A percentile compares a stretch with the other conserved stretches of the same genome.
Conservation (phyloP, 176 grass and related monocot species). For the Eragrostis curvula region DNA sequence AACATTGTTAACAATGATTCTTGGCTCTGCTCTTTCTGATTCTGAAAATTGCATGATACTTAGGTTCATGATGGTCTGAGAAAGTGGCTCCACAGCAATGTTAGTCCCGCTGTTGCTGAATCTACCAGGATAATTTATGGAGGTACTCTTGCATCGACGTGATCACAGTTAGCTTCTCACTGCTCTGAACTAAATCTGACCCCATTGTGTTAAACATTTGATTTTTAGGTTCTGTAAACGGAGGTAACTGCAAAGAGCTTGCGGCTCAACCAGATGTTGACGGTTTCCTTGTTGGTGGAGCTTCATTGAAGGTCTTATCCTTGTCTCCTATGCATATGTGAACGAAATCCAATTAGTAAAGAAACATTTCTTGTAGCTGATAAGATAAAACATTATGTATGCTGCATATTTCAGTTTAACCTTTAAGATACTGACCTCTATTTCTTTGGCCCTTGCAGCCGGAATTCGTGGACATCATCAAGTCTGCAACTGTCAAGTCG, state of each 20-base stretch:
- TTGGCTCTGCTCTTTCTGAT: neutral
- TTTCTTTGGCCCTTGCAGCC: conserved; percentile 51
- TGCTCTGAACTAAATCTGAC: conserved; percentile 21
- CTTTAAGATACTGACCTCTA: conserved; percentile 12
- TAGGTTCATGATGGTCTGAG: conserved; percentile 83
- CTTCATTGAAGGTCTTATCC: conserved; percentile 74
- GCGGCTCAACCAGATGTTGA: conserved; percentile 67
- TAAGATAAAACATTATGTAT: neutral
- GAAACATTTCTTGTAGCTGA: neutral
- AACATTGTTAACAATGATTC: neutral
- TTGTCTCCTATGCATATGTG: neutral
- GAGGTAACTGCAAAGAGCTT: conserved; percentile 70
- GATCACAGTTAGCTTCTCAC: neutral
- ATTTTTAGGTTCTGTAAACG: conserved; percentile 80
- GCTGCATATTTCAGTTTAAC: neutral
- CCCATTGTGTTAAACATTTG: neutral
- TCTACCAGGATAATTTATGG: conserved; percentile 89
- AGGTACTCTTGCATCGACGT: conserved; percentile 42
- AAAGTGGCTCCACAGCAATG: conserved; percentile 70
- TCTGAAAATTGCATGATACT: conserved; percentile 3
- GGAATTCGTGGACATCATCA: conserved; percentile 90
- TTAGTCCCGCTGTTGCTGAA: conserved; percentile 67
- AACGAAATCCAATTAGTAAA: too few species aligned
- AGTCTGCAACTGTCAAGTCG: conserved; percentile 68
- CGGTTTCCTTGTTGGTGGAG: conserved; percentile 84